Conservation (phyloP, 805 yeast genomes). For the Teunomyces kruisii region DNA sequence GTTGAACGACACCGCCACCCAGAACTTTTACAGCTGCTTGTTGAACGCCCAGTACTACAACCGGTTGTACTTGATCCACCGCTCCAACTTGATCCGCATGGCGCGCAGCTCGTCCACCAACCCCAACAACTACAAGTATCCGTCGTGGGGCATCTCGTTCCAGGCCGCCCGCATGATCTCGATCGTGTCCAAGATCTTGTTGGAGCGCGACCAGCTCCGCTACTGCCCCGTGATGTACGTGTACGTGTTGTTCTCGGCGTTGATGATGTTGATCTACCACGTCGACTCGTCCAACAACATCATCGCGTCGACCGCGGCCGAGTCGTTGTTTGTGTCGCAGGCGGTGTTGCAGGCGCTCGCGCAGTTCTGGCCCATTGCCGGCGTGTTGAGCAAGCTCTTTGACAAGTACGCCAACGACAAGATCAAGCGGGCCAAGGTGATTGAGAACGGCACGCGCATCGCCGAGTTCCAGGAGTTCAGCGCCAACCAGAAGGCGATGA, state of each 20-base stretch:
- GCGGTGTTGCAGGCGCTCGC: conserved; percentile 39
- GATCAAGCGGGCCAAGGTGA: conserved; percentile 39
- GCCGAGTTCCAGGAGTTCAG: conserved; percentile 38
- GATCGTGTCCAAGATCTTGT: conserved; percentile 56
- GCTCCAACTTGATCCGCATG: conserved; percentile 61
- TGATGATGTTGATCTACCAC: conserved; percentile 72
- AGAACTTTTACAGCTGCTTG: conserved; percentile 56
- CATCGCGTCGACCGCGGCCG: conserved; percentile 43
- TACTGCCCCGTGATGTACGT: conserved; percentile 60
- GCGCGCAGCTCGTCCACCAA: conserved; percentile 40
- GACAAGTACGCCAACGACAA: conserved; percentile 45
- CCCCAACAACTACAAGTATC: conserved; percentile 50
- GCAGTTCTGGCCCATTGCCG: conserved; percentile 40
- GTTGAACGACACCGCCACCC: conserved; percentile 53
- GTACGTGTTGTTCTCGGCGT: conserved; percentile 60
- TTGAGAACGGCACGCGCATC: conserved; percentile 36
- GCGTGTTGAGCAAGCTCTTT: conserved; percentile 34
- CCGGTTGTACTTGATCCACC: conserved; percentile 66
- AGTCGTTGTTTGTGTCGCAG: conserved; percentile 37
- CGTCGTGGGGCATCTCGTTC: conserved; percentile 80
- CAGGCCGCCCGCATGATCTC: conserved; percentile 79
- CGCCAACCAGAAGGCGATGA: conserved; percentile 25
- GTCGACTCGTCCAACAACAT: conserved; percentile 44
- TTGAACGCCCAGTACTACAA: conserved; percentile 72
- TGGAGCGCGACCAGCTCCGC: conserved; percentile 48